A percentile compares a stretch with the other conserved stretches of the same genome.
These are phyloP conservation scores for Arthrobotrys conoides DNA, from an alignment of 2,329 filamentous ascomycete genomes.

Conservation along the genomic window DNA sequence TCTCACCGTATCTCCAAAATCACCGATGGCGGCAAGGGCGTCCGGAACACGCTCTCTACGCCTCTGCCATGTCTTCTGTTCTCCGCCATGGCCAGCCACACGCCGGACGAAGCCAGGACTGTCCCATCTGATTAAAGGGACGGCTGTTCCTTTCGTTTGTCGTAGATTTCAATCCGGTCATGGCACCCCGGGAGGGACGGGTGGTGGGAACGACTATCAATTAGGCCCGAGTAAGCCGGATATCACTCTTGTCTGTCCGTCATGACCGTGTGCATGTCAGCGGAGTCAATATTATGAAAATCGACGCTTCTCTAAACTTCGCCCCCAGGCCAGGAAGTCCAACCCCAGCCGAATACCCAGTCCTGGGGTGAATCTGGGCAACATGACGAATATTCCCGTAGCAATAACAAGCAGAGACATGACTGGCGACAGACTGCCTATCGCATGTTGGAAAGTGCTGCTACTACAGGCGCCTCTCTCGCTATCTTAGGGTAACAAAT, in stretches of 20 bases:
- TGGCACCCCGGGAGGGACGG: constrained; percentile 39
- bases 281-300: constrained; percentile 30
- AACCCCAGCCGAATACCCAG: constrained; percentile 63
- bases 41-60: constrained; percentile 28
- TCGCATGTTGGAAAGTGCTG: constrained; percentile 81
- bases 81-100: constrained; percentile 13
- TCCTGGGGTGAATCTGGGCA: constrained; percentile 52
- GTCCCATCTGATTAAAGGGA: background rate
- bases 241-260: constrained; percentile 14
- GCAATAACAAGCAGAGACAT: constrained; percentile 7
- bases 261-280: constrained; percentile 15
- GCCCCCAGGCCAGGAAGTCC: constrained; percentile 60
- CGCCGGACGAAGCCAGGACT: background rate
- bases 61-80: background rate
- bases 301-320: constrained; percentile 26
- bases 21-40: constrained; percentile 51
- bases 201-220: constrained; percentile 63
- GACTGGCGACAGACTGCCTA: constrained; percentile 66
- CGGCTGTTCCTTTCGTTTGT: background rate
- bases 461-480: constrained; percentile 82
- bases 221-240: constrained; percentile 62
- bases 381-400: constrained; percentile 22
- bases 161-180: constrained; percentile 51
- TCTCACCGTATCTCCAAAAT: constrained; percentile 42
- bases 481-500: constrained; percentile 75